Conservation (phyloP, 345 rosid species). For the Triadica sebifera region DNA sequence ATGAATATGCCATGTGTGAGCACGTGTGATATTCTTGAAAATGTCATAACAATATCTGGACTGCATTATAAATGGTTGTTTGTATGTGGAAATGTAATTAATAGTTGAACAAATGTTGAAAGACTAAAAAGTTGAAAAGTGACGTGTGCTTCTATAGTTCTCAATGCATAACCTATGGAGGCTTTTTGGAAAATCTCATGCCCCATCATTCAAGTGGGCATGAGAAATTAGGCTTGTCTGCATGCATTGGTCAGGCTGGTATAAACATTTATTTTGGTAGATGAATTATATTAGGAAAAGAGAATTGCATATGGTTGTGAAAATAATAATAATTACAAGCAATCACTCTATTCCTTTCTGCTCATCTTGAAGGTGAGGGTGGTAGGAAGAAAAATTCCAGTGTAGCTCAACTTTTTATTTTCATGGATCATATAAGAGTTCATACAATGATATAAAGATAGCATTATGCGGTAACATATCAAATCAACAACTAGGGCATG, state of each 20-base stretch:
- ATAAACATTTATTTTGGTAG: background rate
- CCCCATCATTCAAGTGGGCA: background rate
- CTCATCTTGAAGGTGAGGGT: background rate
- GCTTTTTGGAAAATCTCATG: background rate
- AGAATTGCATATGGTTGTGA: background rate
- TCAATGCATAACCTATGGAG: background rate
- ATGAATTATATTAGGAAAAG: background rate
- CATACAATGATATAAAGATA: background rate
- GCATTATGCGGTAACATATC: background rate
- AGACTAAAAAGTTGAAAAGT: background rate
- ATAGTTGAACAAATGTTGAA: background rate
- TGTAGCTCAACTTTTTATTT: background rate
- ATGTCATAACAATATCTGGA: background rate
- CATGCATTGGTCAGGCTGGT: background rate
- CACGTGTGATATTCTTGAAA: background rate
- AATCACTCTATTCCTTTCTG: background rate
- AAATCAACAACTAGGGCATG: too few species aligned
- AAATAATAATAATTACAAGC: background rate
- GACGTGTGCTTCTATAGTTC: background rate
- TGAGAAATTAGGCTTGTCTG: background rate
- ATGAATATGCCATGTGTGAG: background rate
- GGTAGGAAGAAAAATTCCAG: background rate
- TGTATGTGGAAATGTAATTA: background rate
- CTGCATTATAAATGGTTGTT: background rate
- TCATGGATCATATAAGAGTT: background rate